These are phyloP conservation scores for Gremmenia infestans DNA, from an alignment of 2,329 filamentous ascomycete species.

Conservation along the genomic window DNA sequence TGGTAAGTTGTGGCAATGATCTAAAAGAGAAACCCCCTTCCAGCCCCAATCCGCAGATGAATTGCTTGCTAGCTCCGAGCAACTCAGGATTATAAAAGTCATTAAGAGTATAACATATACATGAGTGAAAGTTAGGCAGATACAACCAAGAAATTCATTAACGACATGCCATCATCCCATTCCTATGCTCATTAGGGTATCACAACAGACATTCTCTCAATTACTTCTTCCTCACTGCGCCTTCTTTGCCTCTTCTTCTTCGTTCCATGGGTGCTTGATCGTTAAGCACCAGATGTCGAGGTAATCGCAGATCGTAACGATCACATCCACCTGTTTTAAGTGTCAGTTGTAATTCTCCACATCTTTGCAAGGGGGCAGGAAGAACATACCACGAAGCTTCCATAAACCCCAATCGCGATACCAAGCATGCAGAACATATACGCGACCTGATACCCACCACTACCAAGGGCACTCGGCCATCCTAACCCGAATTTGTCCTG, in stretches of 20 bases:
- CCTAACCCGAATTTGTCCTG: constrained; percentile 52
- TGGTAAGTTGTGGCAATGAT: too few species aligned
- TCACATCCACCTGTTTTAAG: constrained; percentile 65
- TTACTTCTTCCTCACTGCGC: constrained; percentile 7
- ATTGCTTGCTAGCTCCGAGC: too few species aligned
- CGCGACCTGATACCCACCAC: constrained; percentile 80
- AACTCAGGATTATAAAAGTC: too few species aligned
- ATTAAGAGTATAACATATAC: too few species aligned
- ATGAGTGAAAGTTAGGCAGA: too few species aligned
- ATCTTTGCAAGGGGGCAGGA: not conserved
- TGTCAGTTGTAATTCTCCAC: not conserved
- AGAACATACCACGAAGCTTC: constrained; percentile 73
- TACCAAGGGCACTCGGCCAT: constrained; percentile 72
- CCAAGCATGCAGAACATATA: constrained; percentile 89
- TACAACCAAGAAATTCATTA: not conserved
- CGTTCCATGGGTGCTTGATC: constrained; percentile 74
- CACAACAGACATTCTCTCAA: not conserved
- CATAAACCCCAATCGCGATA: constrained; percentile 83
- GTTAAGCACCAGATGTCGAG: constrained; percentile 97
- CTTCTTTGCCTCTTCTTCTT: constrained; percentile 33
- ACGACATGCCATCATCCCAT: not conserved
- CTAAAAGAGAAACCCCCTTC: too few species aligned
- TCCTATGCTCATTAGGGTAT: not conserved
- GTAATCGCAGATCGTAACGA: constrained; percentile 96
- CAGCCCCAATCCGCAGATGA: too few species aligned